Base-by-base conservation (phyloP, 1,284 basidiomycete species). In the Ustilago trichophora region DNA sequence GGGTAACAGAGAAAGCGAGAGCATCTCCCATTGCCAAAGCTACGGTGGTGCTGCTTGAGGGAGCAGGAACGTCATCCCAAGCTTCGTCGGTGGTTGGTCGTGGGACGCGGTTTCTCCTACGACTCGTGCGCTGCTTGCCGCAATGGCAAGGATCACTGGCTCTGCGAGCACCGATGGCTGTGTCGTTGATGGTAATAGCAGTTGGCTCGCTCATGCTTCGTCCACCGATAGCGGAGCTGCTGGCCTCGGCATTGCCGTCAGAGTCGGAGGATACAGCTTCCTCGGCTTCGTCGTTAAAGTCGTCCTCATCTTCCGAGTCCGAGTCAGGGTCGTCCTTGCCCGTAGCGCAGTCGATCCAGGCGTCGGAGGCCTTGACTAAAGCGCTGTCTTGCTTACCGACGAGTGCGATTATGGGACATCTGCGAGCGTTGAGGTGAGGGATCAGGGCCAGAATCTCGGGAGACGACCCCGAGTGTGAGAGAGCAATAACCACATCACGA, bases 11-110 rank as follows among this genome's bases (percentile, higher is more conserved):
- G 40, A 83, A 63, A 3, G 78, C 81, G 21, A 83, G 67, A 4
- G 82, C 77, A 58, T 83, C 82, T 21, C 82, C 81, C 59, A 83
- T 76, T 19, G 82, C 81, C 21, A 83, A 50, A n/a, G 82, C 81
- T 8, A 77, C 73, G 6, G 82, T 77, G 18, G 82, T 82, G 36
- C 77, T 81, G 48, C 67, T 74, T 19, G 82, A 82, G 15, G 83
- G 83, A 4, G 81, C 83, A 0, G 82, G 83, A 19, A 75, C 68
- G 34, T 62, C 57, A 22, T 63, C 68, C 59, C 68, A 77, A 7
- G 68, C 73, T 45, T 72, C 73, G 27, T 52, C 62, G 19, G 55
- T 58, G 18, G 45, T 59, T 29, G 54, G 62, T 35, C 37, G 45
- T 40, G 53, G 55, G 10, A 41, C 35, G 2, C 36, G 41, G 9